Base-by-base conservation (phyloP, 768 basidiomycete genomes). In the Pholiota microspora region DNA sequence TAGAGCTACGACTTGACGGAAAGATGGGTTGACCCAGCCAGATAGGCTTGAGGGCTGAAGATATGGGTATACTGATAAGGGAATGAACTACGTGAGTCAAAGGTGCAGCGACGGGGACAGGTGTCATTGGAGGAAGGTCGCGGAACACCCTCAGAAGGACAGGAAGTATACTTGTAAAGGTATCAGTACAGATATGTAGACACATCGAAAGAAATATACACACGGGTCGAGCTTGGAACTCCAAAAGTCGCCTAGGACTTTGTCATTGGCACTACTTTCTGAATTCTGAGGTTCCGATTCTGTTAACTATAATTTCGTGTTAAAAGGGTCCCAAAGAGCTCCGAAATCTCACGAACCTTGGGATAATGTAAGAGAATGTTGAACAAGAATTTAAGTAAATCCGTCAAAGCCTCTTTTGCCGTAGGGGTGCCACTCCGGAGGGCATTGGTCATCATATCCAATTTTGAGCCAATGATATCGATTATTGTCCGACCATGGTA, bases 311-410 rank as follows among this genome's bases (percentile, higher is more conserved):
- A 27, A 56, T 4, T 29, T 47, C 32, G 40, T 54, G 18, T 48
- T 1, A 0, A 32, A 42, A n/a, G 15, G 34, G 35, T 27, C 32
- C 1, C 4, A 24, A 24, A 35, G 25, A 29, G 28, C 24, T 12
- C 27, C 45, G 16, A 25, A 40, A 15, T 21, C 5, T 27, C 4
- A 66, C 71, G 27, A 42, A 88, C 89, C 75, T 86, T 91, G 4
- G 92, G 92, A 69, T 92, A 94, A 65, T 89, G 88, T 36, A 84
- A 67, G 48, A 92, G 74, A 27, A 96, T 67, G 67, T 96, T 94
- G 69, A 92, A 94, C 2, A 81, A 75, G 45, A 94, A 77, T 65
- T 98, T 98, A 53, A 98, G 78, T 23, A 94, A 66, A 68, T 98
- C 94, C 3, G 81, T 78, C 73, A 89, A 79, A 2, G 94, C 92